Conservation (phyloP, 257 asterid species). For the Solanum sejunctum region DNA sequence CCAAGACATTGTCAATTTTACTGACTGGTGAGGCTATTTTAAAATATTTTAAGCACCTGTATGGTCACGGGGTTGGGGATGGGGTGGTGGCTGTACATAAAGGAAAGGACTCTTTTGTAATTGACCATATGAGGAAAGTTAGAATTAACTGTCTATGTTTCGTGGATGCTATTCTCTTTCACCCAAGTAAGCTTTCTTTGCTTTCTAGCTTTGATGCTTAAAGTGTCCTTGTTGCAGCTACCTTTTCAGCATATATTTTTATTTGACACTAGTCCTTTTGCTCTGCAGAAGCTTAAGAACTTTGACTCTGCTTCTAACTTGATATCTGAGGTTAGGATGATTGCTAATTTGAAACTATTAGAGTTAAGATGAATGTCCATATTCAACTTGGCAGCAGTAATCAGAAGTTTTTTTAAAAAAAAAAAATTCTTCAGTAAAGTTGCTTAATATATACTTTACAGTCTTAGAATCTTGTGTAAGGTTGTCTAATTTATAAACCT, state of each 20-base stretch:
- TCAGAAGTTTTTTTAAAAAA: neutral
- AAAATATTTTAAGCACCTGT: neutral
- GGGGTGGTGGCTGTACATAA: neutral
- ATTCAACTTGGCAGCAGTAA: neutral
- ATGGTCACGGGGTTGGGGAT: neutral
- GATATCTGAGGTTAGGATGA: neutral
- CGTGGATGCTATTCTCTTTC: neutral
- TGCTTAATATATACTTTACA: neutral
- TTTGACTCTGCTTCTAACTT: neutral
- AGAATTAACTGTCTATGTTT: neutral
- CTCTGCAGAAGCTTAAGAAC: neutral
- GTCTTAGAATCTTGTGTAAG: neutral
- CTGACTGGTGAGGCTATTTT: neutral
- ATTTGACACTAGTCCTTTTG: neutral
- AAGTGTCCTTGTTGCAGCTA: neutral
- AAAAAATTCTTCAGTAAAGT: neutral
- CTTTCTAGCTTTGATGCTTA: neutral
- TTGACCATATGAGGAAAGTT: neutral
- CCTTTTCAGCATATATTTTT: neutral
- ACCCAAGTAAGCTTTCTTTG: neutral
- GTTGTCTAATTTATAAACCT: neutral
- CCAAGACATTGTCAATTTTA: neutral
- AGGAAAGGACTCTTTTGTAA: neutral
- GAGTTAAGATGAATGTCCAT: neutral
- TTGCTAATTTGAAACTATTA: neutral